Evolutionary conservation across 148 eudicot genomes (phyloP).

Genomic region (Nyssa sinensis): DNA sequence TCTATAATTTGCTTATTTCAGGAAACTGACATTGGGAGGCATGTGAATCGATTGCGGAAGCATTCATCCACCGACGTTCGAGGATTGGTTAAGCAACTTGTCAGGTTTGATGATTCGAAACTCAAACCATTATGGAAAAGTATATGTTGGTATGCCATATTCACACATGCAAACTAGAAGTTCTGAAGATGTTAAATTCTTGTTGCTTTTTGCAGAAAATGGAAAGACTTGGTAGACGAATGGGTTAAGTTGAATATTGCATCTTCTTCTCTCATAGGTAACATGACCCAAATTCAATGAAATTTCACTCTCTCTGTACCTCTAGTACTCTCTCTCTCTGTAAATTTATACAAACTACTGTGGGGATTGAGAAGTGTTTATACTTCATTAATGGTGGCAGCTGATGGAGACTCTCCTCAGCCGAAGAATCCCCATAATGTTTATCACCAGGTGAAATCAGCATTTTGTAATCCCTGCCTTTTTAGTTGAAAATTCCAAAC

Average conservation of each 20-base stretch:
- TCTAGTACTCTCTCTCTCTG: too few species aligned
- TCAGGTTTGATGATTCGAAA: constrained; percentile 49
- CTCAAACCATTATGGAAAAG: neutral
- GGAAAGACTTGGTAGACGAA: constrained; percentile 97
- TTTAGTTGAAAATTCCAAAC: neutral
- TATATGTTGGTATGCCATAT: too few species aligned
- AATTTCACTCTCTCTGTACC: too few species aligned
- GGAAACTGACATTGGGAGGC: constrained; percentile 98
- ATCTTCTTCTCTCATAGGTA: constrained; percentile 53
- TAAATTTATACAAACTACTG: neutral
- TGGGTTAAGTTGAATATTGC: constrained; percentile 75
- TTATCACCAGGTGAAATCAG: constrained; percentile 62
- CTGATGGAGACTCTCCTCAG: constrained; percentile 84
- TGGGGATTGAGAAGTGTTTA: neutral
- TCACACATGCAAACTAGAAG: neutral
- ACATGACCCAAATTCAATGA: too few species aligned
- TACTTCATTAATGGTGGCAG: constrained; percentile 36
- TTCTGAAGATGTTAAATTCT: constrained; percentile 18
- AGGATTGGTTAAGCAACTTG: constrained; percentile 76
- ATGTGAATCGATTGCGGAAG: constrained; percentile 83
- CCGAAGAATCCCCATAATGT: constrained; percentile 63
- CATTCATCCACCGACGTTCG: constrained; percentile 71
- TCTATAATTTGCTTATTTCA: constrained; percentile 17
- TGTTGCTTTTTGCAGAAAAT: constrained; percentile 56
- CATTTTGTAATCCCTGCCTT: neutral